Percentiles rank a stretch among this genome's conserved stretches.
These are phyloP conservation scores for Obba rivulosa DNA, from an alignment of 768 basidiomycete genomes.

Conservation along the genomic window DNA sequence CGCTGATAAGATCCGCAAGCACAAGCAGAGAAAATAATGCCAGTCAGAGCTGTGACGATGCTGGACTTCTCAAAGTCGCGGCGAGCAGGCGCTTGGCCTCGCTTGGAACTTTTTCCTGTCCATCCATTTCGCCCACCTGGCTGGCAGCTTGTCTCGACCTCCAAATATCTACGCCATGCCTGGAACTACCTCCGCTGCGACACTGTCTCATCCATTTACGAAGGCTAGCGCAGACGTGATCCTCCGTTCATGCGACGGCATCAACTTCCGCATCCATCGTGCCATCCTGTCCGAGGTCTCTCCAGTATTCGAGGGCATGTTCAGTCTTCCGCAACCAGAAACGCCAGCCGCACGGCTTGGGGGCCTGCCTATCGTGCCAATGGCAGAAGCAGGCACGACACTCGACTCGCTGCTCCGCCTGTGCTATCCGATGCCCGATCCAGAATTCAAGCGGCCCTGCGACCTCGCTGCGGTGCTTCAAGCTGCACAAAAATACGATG, in stretches of 20 bases:
- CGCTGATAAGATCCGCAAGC: background rate
- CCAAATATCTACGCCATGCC: too few species aligned
- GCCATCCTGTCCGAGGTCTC: conserved; percentile 51
- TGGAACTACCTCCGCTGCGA: too few species aligned
- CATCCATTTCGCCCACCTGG: too few species aligned
- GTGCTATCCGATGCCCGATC: conserved; percentile 14
- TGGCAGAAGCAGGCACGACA: conserved; percentile 11
- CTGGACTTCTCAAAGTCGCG: background rate
- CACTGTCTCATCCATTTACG: conserved; percentile 5
- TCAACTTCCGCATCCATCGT: conserved; percentile 47
- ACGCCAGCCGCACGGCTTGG: background rate
- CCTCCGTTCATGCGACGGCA: conserved; percentile 46
- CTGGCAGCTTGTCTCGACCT: too few species aligned
- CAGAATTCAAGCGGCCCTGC: background rate
- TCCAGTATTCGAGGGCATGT: conserved; percentile 53
- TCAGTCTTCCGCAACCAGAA: conserved; percentile 38
- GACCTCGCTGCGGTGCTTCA: conserved; percentile 11
- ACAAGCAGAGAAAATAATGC: background rate
- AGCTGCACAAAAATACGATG: conserved; percentile 20
- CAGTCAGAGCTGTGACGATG: background rate
- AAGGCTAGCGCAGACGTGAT: conserved; percentile 36
- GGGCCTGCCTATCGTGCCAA: background rate
- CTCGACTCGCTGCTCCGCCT: conserved; percentile 16
- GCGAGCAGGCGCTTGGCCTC: background rate
- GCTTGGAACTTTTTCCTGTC: background rate